Evolutionary conservation across 768 basidiomycete species (phyloP).

Genomic region (Tulasnella sp.): DNA sequence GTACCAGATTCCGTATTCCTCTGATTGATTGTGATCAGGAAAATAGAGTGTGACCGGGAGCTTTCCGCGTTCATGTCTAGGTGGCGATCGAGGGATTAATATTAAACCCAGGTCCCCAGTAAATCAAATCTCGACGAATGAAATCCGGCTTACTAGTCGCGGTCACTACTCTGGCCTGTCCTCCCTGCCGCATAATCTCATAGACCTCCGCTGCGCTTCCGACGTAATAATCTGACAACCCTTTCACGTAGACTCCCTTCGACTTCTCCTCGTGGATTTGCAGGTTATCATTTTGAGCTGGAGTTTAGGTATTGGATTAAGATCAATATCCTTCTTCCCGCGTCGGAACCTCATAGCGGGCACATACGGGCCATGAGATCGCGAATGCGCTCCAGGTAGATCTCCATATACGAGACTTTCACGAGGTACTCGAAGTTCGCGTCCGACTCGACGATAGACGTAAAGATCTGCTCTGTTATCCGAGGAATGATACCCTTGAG

Average conservation of each 20-base stretch:
- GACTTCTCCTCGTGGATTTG: conserved; percentile 98
- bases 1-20: conserved; percentile 94
- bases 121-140: not conserved
- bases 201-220: conserved; percentile 93
- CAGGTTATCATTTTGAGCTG: conserved; percentile 95
- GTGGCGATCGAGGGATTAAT: conserved; percentile 6
- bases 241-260: conserved; percentile 96
- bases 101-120: not conserved
- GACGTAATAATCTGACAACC: conserved; percentile 96
- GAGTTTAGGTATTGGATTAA: not conserved
- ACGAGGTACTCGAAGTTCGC: conserved; percentile 95
- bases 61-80: conserved; percentile 99
- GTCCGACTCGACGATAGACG: conserved; percentile 93
- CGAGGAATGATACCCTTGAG: conserved; percentile 95
- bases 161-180: conserved; percentile 83
- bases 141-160: conserved; percentile 71
- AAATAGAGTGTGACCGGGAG: conserved; percentile 98
- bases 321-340: not conserved
- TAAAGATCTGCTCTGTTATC: conserved; percentile 98
- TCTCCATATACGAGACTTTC: conserved; percentile 99
- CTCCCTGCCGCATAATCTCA: conserved; percentile 98
- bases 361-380: conserved; percentile 91
- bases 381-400: conserved; percentile 92
- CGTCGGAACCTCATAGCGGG: not conserved
- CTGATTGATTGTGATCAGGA: conserved; percentile 95